Base-by-base conservation (phyloP, 208 protist genomes). In the Acanthamoeba culbertsoni region DNA sequence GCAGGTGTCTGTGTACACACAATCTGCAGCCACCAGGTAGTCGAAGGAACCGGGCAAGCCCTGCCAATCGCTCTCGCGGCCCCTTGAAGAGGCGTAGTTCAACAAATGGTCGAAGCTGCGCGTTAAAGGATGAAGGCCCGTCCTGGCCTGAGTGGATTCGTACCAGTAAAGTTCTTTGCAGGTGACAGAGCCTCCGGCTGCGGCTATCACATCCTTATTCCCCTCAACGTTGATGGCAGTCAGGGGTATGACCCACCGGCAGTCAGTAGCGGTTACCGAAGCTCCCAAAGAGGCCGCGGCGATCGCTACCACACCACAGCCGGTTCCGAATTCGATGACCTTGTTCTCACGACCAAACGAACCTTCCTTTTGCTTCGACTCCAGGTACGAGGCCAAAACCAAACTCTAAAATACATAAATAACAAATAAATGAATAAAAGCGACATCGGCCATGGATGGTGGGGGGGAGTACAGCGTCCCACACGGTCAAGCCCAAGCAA, bases 91-190 rank as follows among this genome's bases (percentile, higher is more conserved):
- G 18, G 48, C n/a, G n/a, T n/a, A n/a, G n/a, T n/a, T n/a, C 65
- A 77, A 40, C 14, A 40, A 12, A 77, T 31, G 35, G 14, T 40
- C 12, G 65, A 14, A 20, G 23, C 14, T 26, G n/a, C 51, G 35
- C 28, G 28, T 86, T 6, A 86, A n/a, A 86, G 51, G 57, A 42
- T 20, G 4, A 6, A 37, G 6, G n/a, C n/a, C n/a, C n/a, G n/a
- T n/a, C n/a, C n/a, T n/a, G n/a, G n/a, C n/a, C n/a, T n/a, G n/a
- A 57, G 6, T 40, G 48, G 6, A n/a, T 2, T 62, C n/a, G 5
- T 84, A 90, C 82, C 82, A 90, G 40, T 68, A 45, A 35, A 90
- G 82, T 62, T 90, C 82, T 40, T 31, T 90, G 82, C 82, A 90
- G 12, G 82, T 45, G 82, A 90, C 12, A 12, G 82, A 90, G 23